These are phyloP conservation scores for Xylariaceae sp. DNA, from an alignment of 2,329 filamentous ascomycete species.

Conservation along the genomic window DNA sequence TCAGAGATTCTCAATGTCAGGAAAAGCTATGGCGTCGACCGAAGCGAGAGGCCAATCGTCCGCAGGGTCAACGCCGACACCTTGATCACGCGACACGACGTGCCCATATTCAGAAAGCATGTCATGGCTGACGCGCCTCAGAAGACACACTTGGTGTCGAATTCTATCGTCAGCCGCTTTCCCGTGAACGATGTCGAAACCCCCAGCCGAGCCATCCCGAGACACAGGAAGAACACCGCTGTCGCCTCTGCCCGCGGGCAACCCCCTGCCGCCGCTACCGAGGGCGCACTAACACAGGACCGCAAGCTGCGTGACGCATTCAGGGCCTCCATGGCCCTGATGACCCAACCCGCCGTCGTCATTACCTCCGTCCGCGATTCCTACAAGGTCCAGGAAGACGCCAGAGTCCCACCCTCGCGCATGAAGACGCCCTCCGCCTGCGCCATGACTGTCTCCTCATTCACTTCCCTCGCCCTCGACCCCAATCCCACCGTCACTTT, in stretches of 20 bases:
- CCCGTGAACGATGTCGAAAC: no score
- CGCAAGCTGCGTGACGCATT: conserved; percentile 37
- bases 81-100: no score
- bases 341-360: conserved; percentile 53
- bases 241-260: not conserved
- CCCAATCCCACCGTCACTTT: conserved; percentile 52
- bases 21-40: no score
- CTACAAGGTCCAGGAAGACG: conserved; percentile 24
- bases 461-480: conserved; percentile 51
- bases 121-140: no score
- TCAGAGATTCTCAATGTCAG: no score
- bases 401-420: conserved; percentile 2
- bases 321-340: conserved; percentile 50
- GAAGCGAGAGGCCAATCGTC: no score
- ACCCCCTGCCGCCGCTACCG: no score
- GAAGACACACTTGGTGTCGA: no score
- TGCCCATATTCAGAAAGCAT: no score
- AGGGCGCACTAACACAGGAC: not conserved
- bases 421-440: conserved; percentile 31
- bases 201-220: not conserved
- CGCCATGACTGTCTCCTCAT: conserved; percentile 58
- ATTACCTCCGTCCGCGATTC: conserved; percentile 42
- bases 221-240: not conserved
- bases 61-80: no score
- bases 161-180: no score